Evolutionary conservation across 257 asterid species (phyloP), one percentile per base, ranked within the genome.

Genomic region (Nicotiana noctiflora): DNA sequence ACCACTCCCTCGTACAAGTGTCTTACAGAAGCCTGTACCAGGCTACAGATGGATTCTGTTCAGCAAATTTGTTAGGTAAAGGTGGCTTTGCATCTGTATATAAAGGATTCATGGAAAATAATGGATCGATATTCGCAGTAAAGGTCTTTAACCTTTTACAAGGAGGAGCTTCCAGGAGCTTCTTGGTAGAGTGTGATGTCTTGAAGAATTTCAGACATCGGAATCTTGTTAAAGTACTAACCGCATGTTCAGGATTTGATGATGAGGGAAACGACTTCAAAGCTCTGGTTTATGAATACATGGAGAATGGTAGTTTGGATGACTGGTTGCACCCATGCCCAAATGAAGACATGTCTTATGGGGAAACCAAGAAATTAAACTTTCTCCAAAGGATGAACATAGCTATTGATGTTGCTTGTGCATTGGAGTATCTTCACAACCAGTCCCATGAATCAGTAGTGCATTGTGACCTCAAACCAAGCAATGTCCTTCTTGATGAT

Each of bases 161-260:
- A 14, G 5, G 57, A 68, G 82, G 82, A 15, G 88, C 86, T 11
- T 32, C 72, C 29, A 78, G 46, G 56, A 80, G 86, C 56, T 86
- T 86, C 75, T 10, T 23, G 34, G 56, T 76, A 0, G 85, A 86
- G 72, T 86, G 87, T 65, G 82, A 76, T 10, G 87, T 80, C 6
- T 46, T 84, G 51, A 84, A 84, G 78, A 82, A 79, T 31, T 65
- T 82, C 4, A 61, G 85, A 60, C 86, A 82, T 17, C 79, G 85
- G 34, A 84, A 84, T 72, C 87, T 86, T 5, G 84, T 82, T 64
- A 84, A 77, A 77, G 80, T 86, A 25, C 10, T 84, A 55, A 83
- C 60, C 32, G 79, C 83, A 8, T 77, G 80, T 25, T 32, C 81
- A 14, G 80, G 83, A 7, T 21, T 29, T 2, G 85, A 86, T 65